phyloP scores from a whole-genome alignment of 352 stramenopile species.

The Pythium brachiatum region DNA sequence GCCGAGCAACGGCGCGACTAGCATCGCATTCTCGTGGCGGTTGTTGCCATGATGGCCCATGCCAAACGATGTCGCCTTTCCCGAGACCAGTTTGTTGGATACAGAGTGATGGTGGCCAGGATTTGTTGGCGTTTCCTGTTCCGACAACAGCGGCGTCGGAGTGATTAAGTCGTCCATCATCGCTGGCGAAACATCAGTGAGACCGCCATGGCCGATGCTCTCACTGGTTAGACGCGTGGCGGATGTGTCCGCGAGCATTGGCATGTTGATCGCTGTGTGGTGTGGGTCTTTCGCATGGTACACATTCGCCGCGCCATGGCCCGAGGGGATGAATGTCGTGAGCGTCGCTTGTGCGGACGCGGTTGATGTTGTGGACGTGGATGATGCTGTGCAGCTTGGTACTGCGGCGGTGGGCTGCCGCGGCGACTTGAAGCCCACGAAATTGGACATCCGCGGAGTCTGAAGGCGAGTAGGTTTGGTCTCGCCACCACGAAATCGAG shows the following conservation, averaged over 20 bases:
- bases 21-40: neutral
- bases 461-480: neutral
- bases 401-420: constrained; percentile 2
- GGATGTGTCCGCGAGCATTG: constrained; percentile 3
- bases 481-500: neutral
- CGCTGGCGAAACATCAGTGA: constrained; percentile 19
- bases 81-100: neutral
- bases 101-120: neutral
- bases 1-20: constrained; percentile 32
- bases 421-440: constrained; percentile 25
- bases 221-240: neutral
- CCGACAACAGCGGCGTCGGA: constrained; percentile 11
- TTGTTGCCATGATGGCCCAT: too few species aligned
- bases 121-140: constrained; percentile 6
- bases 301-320: neutral
- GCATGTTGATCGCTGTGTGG: constrained; percentile 19
- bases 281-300: neutral
- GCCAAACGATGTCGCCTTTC: neutral
- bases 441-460: constrained; percentile 13
- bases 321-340: neutral
- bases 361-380: neutral
- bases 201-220: constrained; percentile 13
- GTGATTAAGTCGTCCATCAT: constrained; percentile 15
- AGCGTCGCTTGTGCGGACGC: constrained; percentile 3
- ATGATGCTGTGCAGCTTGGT: neutral